Evolutionary conservation across 441 rosid genomes (phyloP).

Genomic region (Adansonia grandidieri): DNA sequence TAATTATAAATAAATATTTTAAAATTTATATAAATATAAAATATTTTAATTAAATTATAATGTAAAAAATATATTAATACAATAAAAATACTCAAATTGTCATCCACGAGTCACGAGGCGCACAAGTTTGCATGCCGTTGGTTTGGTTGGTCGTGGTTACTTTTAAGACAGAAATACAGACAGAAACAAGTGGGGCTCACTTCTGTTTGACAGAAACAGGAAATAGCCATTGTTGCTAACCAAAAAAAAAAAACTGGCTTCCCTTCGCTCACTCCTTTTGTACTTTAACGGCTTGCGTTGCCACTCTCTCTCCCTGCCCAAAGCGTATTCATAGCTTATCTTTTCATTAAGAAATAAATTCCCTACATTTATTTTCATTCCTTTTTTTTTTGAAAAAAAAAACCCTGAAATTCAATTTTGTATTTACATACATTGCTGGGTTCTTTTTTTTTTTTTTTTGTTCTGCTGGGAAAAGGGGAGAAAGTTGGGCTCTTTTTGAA

Average conservation of each 20-base stretch:
- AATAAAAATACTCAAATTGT: too few relatives aligned
- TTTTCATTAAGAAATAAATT: neutral
- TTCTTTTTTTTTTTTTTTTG: neutral
- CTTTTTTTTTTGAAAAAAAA: constrained; percentile 23
- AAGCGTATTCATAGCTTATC: neutral
- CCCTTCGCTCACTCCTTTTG: neutral
- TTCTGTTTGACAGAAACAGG: neutral
- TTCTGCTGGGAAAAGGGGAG: neutral
- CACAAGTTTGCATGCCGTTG: constrained; percentile 3
- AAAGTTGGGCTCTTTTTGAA: constrained; percentile 23
- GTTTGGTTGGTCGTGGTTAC: constrained; percentile 8
- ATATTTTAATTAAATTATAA: too few relatives aligned
- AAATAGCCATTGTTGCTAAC: neutral
- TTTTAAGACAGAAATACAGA: constrained; percentile 15
- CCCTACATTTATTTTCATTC: neutral
- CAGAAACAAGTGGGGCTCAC: neutral
- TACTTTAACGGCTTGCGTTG: neutral
- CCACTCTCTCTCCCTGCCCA: neutral
- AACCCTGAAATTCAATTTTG: constrained; percentile 11
- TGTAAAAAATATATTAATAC: too few relatives aligned
- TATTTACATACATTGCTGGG: constrained; percentile 8
- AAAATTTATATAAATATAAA: too few relatives aligned
- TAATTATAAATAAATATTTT: too few relatives aligned
- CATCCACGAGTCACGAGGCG: neutral
- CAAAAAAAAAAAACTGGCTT: neutral